Base-by-base conservation (phyloP, 495 filamentous ascomycete species). In the Usnea hakonensis region DNA sequence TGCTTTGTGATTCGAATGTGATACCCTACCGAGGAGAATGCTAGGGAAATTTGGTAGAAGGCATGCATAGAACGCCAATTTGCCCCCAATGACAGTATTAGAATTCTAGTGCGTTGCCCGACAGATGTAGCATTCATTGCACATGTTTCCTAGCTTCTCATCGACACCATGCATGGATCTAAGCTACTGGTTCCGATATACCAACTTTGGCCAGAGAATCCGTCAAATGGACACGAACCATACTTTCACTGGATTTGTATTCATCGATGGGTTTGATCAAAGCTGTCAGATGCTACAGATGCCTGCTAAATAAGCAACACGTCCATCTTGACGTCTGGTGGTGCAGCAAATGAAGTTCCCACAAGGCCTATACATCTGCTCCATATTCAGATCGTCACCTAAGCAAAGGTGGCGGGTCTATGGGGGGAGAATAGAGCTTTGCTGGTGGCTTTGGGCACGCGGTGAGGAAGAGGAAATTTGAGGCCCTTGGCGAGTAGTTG, bases 391-490 rank as follows among this genome's bases (percentile, higher is more conserved):
- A 41, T 2, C n/a, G 3, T 54, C 35, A 40, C 40, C 74, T 80
- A 83, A 67, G 80, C 80, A 73, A 97, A 97, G 74, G 94, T 97
- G 65, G 89, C 87, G 72, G 94, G 94, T 78, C 94, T 85, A 77
- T 85, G 90, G 75, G 90, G 85, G 73, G 87, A 81, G 81, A 93
- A 98, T 73, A 97, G 74, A 83, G 94, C 95, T 81, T 87, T 89
- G 81, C 80, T 85, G 72, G 73, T 74, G 68, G 80, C 82, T 81
- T 88, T 90, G 77, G 85, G 82, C 67, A 93, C 81, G 71, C 94
- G 94, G 84, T 97, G 94, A 71, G 94, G 94, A 70, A 98, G 90
- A 76, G 94, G 94, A 90, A 98, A 98, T 77, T 90, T 89, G 77
- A 98, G 89, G 77, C 88, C 76, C 87, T 96, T 96, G 77, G 81